Conservation (phyloP, 2,329 filamentous ascomycete genomes). For the Bretziella fagacearum region DNA sequence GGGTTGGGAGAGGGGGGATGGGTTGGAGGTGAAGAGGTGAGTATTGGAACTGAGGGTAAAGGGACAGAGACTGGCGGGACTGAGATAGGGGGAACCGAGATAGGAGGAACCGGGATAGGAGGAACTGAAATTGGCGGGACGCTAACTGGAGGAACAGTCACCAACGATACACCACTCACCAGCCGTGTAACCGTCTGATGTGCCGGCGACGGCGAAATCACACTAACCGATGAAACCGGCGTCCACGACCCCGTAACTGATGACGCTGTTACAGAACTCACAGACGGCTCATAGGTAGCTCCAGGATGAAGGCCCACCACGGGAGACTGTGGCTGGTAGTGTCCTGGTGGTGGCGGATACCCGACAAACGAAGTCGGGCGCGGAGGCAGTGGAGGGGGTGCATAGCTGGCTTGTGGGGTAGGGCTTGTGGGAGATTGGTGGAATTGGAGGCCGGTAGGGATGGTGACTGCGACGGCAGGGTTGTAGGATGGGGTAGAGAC, state of each 20-base stretch:
- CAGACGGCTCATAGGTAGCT: too few species aligned
- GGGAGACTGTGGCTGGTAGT: neutral
- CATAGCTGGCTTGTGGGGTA: neutral
- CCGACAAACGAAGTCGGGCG: neutral
- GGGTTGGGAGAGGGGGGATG: neutral
- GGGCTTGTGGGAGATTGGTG: too few species aligned
- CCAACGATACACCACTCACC: too few species aligned
- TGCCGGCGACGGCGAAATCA: too few species aligned
- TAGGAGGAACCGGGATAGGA: neutral
- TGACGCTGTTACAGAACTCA: too few species aligned
- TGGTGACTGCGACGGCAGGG: slow-evolving; percentile 1
- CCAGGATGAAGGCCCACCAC: too few species aligned
- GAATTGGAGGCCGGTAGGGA: slow-evolving; percentile 5
- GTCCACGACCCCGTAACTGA: too few species aligned
- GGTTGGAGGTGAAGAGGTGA: neutral
- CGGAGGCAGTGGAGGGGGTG: neutral
- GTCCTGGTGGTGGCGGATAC: slow-evolving; percentile 2
- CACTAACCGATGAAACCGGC: too few species aligned
- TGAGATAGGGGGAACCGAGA: neutral
- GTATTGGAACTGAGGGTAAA: neutral
- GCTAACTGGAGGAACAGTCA: too few species aligned
- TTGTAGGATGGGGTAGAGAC: slow-evolving; percentile 1
- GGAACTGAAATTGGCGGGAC: too few species aligned
- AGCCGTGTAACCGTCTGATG: too few species aligned
- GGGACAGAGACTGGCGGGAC: neutral